A percentile compares a stretch with the other conserved stretches of the same genome.
Evolutionary conservation across 192 early-diverging fungal species (phyloP).

Genomic region (Backusella sp.): DNA sequence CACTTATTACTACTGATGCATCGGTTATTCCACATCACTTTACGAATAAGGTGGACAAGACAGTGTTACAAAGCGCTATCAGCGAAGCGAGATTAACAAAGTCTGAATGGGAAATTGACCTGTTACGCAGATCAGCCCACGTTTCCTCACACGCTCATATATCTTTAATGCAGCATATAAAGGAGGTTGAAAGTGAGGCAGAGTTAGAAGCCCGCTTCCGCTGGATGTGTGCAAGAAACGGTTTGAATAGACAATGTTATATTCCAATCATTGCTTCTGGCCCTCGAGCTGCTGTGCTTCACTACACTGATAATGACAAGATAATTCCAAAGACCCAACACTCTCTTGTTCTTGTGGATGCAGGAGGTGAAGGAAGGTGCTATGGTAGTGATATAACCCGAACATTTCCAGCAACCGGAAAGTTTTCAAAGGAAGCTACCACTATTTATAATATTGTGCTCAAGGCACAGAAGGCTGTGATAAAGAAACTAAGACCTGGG

Average conservation of each 20-base stretch:
- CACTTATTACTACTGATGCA: conserved; percentile 48
- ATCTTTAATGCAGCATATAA: conserved; percentile 67
- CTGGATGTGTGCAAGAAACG: conserved; percentile 65
- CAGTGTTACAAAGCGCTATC: conserved; percentile 51
- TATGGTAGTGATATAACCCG: conserved; percentile 94
- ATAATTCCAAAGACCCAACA: conserved; percentile 35
- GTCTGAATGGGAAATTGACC: conserved; percentile 66
- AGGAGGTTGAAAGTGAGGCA: conserved; percentile 63
- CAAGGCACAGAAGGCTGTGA: conserved; percentile 75
- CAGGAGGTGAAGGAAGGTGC: conserved; percentile 72
- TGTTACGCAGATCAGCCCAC: conserved; percentile 73
- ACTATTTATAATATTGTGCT: conserved; percentile 83
- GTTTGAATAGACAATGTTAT: conserved; percentile 78
- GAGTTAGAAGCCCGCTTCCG: conserved; percentile 80
- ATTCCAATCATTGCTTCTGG: conserved; percentile 82
- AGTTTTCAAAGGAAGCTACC: conserved; percentile 69
- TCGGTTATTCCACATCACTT: conserved; percentile 19
- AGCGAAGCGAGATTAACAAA: conserved; percentile 82
- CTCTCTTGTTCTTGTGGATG: conserved; percentile 80
- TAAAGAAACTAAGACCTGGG: conserved; percentile 66
- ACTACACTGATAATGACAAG: conserved; percentile 81
- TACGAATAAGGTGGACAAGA: conserved; percentile 19
- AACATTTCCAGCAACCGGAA: conserved; percentile 77
- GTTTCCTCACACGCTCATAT: conserved; percentile 80
- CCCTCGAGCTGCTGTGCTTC: conserved; percentile 73